phyloP scores from a whole-genome alignment of 495 filamentous ascomycete genomes.

The Annulohypoxylon stygium region DNA sequence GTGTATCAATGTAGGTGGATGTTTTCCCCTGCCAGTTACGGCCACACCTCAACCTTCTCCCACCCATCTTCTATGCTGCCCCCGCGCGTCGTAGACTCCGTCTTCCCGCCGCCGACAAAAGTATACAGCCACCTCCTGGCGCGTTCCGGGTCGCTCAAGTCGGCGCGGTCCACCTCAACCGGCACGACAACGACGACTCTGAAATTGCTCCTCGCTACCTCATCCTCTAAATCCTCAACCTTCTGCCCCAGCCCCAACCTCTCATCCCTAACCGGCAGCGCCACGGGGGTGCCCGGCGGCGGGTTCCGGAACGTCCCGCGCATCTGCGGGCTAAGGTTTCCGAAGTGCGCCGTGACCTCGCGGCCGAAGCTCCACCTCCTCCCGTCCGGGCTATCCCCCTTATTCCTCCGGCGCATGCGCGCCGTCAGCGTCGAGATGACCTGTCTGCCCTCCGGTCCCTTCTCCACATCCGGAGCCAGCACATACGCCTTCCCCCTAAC shows the following conservation, averaged over 20 bases:
- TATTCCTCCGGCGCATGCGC: constrained; percentile 56
- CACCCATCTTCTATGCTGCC: constrained; percentile 68
- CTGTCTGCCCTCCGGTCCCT: constrained; percentile 57
- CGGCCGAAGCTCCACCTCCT: constrained; percentile 74
- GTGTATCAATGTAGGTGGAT: not conserved
- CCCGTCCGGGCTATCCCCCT: constrained; percentile 32
- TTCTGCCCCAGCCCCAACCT: constrained; percentile 73
- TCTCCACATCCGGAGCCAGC: constrained; percentile 70
- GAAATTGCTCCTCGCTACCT: constrained; percentile 81
- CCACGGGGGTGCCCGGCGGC: constrained; percentile 73
- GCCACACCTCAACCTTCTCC: constrained; percentile 87
- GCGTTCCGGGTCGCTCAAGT: constrained; percentile 75
- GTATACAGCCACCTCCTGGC: constrained; percentile 76
- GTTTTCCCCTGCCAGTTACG: constrained; percentile 55
- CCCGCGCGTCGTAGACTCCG: constrained; percentile 48
- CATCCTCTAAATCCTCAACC: constrained; percentile 75
- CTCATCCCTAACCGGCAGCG: constrained; percentile 60
- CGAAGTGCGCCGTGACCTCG: constrained; percentile 88
- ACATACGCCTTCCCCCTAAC: constrained; percentile 80
- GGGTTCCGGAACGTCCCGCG: constrained; percentile 84
- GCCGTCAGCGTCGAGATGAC: constrained; percentile 61
- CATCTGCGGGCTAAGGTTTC: constrained; percentile 82
- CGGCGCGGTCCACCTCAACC: constrained; percentile 80
- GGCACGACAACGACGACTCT: constrained; percentile 86
- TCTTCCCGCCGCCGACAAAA: constrained; percentile 57